A percentile compares a stretch with the other conserved stretches of the same genome.
Conservation (phyloP, 176 grass and related monocot species). For the Zea luxurians region DNA sequence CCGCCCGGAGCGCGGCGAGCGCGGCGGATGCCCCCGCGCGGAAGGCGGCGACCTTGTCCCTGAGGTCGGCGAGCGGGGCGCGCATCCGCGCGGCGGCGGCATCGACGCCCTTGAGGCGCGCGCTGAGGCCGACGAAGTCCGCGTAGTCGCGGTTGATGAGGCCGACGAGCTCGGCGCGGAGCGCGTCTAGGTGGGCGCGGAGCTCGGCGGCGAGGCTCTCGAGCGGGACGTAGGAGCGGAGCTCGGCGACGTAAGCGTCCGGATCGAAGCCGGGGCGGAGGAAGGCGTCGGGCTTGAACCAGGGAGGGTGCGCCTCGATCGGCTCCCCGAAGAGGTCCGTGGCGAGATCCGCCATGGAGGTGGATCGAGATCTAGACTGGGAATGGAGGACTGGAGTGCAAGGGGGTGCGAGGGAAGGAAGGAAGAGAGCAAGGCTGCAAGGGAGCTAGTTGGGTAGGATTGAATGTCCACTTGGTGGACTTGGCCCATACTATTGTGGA, state of each 20-base stretch:
- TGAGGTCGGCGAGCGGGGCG: constrained; percentile 69
- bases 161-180: constrained; percentile 86
- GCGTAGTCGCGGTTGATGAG: constrained; percentile 98
- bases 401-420: too few relatives aligned
- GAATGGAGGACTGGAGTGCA: too few relatives aligned
- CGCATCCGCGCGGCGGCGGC: constrained; percentile 68
- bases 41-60: constrained; percentile 80
- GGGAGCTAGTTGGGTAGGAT: too few relatives aligned
- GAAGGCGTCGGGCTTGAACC: constrained; percentile 69
- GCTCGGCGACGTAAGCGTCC: constrained; percentile 78
- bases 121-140: constrained; percentile 88
- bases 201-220: constrained; percentile 91
- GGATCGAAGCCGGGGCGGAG: constrained; percentile 63
- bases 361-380: too few relatives aligned
- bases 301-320: constrained; percentile 85
- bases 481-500: too few relatives aligned
- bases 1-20: constrained; percentile 59
- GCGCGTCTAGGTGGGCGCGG: constrained; percentile 68
- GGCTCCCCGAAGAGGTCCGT: constrained; percentile 85
- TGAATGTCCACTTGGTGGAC: too few relatives aligned
- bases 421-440: too few relatives aligned
- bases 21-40: constrained; percentile 33
- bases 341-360: constrained; percentile 56
- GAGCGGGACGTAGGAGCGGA: constrained; percentile 92
- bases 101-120: constrained; percentile 80